Base-by-base conservation (phyloP, 768 basidiomycete genomes). In the Rhodotorula paludigena region DNA sequence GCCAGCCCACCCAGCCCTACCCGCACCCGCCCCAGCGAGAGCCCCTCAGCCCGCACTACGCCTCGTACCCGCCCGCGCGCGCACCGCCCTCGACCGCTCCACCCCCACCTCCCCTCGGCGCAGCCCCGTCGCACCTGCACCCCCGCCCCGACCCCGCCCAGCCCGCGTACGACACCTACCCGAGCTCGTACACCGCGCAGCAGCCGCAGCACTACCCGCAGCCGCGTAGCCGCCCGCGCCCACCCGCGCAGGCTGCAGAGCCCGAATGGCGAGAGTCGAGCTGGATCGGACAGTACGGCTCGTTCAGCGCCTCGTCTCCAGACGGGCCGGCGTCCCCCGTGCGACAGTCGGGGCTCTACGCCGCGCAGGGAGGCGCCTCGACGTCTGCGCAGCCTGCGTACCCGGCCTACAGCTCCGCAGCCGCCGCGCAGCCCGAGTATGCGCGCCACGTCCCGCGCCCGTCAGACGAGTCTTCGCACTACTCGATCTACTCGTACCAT, bases 231-330 rank as follows among this genome's bases (percentile, higher is more conserved):
- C 32, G n/a, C 48, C 48, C 3, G 12, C n/a, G 5, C 47, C 47
- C 28, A 4, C 11, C 16, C 10, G 38, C 28, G 30, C 61, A 48
- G 38, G 35, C 21, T 18, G 15, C 32, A 36, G 64, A 51, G 52
- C 28, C n/a, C 15, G 44, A 20, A 20, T 51, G 49, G 60, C 49
- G 47, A 44, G 60, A 51, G 57, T 42, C 21, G 35, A 21, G 18
- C 35, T 54, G 63, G 44, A 68, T 68, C 30, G 63, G 61, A 51
- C 59, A 23, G 36, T 54, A 54, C 53, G 35, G 21, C 25, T 21
- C 8, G 9, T 33, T 21, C 16, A 35, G 10, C 32, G 20, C 28
- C 49, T 10, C 45, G 45, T 12, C 32, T 35, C 21, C 18, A 20
- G 10, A 32, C 32, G 32, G 21, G 2, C 21, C 21, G 7, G 15